A percentile compares a stretch with the other conserved stretches of the same genome.
phyloP scores from a whole-genome alignment of 2,329 filamentous ascomycete genomes.

The Albophoma yamanashiensis region DNA sequence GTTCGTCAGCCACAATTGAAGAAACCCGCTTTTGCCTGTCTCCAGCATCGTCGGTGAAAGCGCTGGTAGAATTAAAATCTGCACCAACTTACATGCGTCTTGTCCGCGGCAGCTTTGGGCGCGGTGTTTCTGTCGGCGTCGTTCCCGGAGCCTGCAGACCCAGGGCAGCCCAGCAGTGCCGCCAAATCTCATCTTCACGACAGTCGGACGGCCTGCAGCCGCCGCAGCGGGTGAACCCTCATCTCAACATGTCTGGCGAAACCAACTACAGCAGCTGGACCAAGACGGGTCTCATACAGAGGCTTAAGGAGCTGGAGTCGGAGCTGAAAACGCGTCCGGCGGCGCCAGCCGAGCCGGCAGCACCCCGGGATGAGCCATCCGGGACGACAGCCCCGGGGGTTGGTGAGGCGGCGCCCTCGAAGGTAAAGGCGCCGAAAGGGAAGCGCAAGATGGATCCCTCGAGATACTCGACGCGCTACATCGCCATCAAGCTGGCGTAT shows the following conservation, averaged over 20 bases:
- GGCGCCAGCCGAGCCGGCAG: slow-evolving; percentile 5
- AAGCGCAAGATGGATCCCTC: slow-evolving; percentile 61
- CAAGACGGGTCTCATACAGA: slow-evolving; percentile 54
- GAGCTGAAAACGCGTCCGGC: slow-evolving; percentile 42
- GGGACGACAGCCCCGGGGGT: background rate
- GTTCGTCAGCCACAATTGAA: background rate
- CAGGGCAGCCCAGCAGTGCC: background rate
- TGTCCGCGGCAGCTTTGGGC: slow-evolving; percentile 13
- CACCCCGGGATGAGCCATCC: background rate
- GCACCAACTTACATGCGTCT: slow-evolving; percentile 14
- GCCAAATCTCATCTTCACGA: slow-evolving; percentile 5
- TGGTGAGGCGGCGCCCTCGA: background rate
- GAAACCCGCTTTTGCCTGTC: background rate
- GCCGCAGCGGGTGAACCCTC: background rate
- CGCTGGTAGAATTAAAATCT: background rate
- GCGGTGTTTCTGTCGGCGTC: slow-evolving; percentile 13
- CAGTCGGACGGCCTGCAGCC: background rate
- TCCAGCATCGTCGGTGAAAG: background rate
- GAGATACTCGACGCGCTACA: slow-evolving; percentile 70
- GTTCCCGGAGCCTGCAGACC: slow-evolving; percentile 5
- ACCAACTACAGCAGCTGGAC: slow-evolving; percentile 56
- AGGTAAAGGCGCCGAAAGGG: slow-evolving; percentile 26
- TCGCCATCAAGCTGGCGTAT: slow-evolving; percentile 91
- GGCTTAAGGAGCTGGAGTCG: slow-evolving; percentile 57
- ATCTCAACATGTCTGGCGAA: slow-evolving; percentile 18